These are phyloP conservation scores for Linum lewisii DNA, from an alignment of 345 rosid species.

Conservation along the genomic window DNA sequence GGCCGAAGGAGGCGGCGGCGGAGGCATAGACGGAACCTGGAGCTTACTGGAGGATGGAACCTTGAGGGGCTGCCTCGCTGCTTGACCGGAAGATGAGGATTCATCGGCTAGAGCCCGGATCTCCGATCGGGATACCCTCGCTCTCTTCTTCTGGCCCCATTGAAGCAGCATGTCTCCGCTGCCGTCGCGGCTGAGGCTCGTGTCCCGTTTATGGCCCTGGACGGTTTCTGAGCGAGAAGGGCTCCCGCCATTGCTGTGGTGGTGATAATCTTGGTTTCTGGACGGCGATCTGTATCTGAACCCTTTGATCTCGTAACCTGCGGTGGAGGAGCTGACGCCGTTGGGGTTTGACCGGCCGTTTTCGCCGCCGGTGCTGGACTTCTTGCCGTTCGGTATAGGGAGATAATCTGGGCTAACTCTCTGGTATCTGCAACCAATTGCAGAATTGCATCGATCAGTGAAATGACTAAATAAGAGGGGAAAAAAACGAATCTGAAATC, in stretches of 20 bases:
- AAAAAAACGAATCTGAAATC: background rate
- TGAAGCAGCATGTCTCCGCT: conserved; percentile 44
- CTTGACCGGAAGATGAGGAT: conserved; percentile 42
- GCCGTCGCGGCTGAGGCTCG: conserved; percentile 20
- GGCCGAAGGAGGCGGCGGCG: conserved; percentile 29
- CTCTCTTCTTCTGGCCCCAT: conserved; percentile 64
- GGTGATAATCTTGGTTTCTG: conserved; percentile 22
- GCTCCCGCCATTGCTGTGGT: conserved; percentile 19
- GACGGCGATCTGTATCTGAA: conserved; percentile 32
- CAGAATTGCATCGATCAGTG: background rate
- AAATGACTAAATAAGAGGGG: no score
- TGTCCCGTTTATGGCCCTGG: conserved; percentile 10
- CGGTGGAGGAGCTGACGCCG: conserved; percentile 2
- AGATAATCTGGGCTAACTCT: conserved; percentile 49
- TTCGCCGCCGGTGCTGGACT: conserved; percentile 14
- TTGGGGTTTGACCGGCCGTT: conserved; percentile 14
- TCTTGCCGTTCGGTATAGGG: conserved; percentile 39
- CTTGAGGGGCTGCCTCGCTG: conserved; percentile 23
- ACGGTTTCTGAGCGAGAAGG: conserved; percentile 16
- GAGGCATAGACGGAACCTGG: conserved; percentile 24
- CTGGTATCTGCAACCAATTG: conserved; percentile 35
- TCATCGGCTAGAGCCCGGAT: conserved; percentile 40
- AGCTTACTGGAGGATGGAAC: conserved; percentile 14
- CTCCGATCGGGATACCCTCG: conserved; percentile 46
- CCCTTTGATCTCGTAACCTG: conserved; percentile 20